Base-by-base conservation (phyloP, 805 yeast species). In the Starmerella bombi region DNA sequence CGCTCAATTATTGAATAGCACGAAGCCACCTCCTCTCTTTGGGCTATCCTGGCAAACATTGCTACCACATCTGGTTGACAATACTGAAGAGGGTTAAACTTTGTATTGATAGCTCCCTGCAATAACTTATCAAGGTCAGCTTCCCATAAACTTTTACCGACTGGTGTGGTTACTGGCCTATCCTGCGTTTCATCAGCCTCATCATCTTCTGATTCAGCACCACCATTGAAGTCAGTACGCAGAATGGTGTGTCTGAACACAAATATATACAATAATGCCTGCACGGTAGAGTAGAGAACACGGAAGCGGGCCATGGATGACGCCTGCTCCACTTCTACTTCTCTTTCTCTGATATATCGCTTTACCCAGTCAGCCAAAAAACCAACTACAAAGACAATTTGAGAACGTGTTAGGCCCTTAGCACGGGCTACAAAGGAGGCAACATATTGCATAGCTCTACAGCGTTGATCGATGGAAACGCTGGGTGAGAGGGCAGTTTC, bases 1-100 rank as follows among this genome's bases (percentile, higher is more conserved):
- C 80, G 82, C 53, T 88, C 96, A 46, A 91, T 82, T 34, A 91
- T 81, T 25, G 93, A 79, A 60, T 81, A 88, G 59, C 97, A 88
- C 61, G 86, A 88, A 38, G 93, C 93, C 16, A 83, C 80, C 55
- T 83, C 84, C 50, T 83, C 82, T 53, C 77, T 77, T 52, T 88
- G 93, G 3, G 97, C 83, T 32, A 91, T 74, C 49, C 84, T 78
- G 10, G 97, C 96, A 66, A 88, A 88, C 67, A 86, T 88, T 43
- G 77, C 69, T 45, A 86, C 94, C 35, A 88, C 96, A 14, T 93
- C 83, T 54, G 82, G 93, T 56, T 86, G 88, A 61, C 95, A 84
- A 64, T 76, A 88, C 57, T 84, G 83, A 52, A 88, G 69, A 3
- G 97, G 97, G 58, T 88, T 91, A 67, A 91, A 88, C 55, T 80